Base-by-base conservation (phyloP, 352 stramenopile species). In the Pythium folliculosum region DNA sequence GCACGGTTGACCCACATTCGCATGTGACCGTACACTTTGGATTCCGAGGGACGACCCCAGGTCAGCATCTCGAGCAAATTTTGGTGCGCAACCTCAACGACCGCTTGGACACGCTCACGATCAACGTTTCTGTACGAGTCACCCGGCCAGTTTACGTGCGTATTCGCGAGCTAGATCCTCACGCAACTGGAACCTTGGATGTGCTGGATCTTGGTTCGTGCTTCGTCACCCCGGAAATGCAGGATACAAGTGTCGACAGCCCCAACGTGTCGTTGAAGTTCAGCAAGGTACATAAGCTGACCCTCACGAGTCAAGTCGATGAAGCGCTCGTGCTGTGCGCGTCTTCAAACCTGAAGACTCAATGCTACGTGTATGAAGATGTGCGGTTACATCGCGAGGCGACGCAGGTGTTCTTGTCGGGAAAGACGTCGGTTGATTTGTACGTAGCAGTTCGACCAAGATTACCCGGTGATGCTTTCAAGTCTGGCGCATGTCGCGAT, bases 301-400 rank as follows among this genome's bases (percentile, higher is more conserved):
- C 86, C 14, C 58, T 96, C 23, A 72, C 88, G 27, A 95, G 83
- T 63, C 86, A 96, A 77, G 88, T 96, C 5, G 69, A 78, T 5
- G 79, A 95, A 57, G 74, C 80, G 2, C 69, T 96, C 27, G 63
- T 95, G 37, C 56, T 96, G 19, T 92, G 77, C 62, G 86, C 89
- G 19, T 93, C 86, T 21, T 95, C 87, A 16, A 96, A 96, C 66
- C 59, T 96, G 52, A 94, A 94, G 69, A 96, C 86, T 7, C 89
- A 96, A 67, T 96, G 89, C 61, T 96, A 95, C 56, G 86, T 96
- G 7, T 96, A 89, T 52, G 86, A 95, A 67, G 87, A 96, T 51
- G 72, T 65, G 14, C 77, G 77, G 6, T 56, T 96, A 16, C 78
- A 90, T 63, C 78, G 76, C 40, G 87, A 96, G 64, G 89, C 87